Conservation (phyloP, 306 rosid genomes). For the Acacia melanoxylon region DNA sequence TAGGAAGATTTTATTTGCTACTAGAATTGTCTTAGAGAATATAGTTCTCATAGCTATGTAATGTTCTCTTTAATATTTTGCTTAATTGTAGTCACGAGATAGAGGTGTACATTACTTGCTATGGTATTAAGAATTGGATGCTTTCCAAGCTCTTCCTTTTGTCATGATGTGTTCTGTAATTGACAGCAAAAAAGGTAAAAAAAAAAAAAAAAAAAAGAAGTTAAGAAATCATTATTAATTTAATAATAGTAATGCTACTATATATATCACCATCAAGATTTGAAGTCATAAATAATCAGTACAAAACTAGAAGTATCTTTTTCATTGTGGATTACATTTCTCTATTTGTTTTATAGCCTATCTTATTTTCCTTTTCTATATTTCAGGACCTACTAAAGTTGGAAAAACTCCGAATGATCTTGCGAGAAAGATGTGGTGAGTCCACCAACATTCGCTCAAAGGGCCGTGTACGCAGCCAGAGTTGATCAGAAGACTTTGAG, state of each 20-base stretch:
- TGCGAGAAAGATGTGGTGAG: slow-evolving; percentile 67
- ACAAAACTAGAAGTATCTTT: not conserved
- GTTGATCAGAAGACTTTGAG: slow-evolving; percentile 80
- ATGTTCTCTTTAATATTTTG: not conserved
- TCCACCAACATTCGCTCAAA: slow-evolving; percentile 75
- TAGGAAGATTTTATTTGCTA: not conserved
- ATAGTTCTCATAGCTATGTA: not conserved
- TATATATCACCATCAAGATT: slow-evolving; percentile 1
- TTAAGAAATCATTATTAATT: slow-evolving; percentile 11
- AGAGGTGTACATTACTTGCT: not conserved
- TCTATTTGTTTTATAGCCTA: slow-evolving; percentile 21
- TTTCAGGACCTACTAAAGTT: slow-evolving; percentile 81
- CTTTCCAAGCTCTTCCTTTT: slow-evolving; percentile 24
- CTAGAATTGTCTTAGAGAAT: slow-evolving; percentile 19
- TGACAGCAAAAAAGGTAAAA: not conserved
- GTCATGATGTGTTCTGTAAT: slow-evolving; percentile 9
- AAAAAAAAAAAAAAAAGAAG: not conserved
- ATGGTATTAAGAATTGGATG: not conserved
- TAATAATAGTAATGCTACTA: slow-evolving; percentile 6
- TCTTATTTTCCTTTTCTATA: slow-evolving; percentile 36
- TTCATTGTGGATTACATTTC: slow-evolving; percentile 5
- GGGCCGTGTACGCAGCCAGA: slow-evolving; percentile 98
- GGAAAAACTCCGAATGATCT: slow-evolving; percentile 83
- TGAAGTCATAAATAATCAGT: not conserved
- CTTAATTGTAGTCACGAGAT: slow-evolving; percentile 2